Conservation (phyloP, 2,329 filamentous ascomycete species). For the Botrytis paeoniae region DNA sequence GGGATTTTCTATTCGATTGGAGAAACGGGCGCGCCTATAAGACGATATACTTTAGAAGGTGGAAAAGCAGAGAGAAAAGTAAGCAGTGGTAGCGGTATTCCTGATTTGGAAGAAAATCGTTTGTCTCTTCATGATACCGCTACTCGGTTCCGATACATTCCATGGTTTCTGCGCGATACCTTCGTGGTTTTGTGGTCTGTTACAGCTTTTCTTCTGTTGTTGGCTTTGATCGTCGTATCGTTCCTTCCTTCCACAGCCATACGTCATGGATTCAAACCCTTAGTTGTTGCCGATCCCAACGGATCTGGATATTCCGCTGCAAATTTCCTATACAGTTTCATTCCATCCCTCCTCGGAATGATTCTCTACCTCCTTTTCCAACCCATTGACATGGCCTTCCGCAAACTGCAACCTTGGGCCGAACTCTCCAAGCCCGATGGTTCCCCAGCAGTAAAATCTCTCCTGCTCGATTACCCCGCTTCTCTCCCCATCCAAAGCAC, state of each 20-base stretch:
- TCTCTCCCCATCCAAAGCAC: slow-evolving; percentile 59
- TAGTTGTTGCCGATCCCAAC: slow-evolving; percentile 59
- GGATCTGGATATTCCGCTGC: slow-evolving; percentile 72
- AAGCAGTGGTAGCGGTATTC: slow-evolving; percentile 16
- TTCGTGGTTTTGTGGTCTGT: slow-evolving; percentile 65
- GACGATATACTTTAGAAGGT: slow-evolving; percentile 49
- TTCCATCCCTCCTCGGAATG: slow-evolving; percentile 66
- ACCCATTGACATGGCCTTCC: slow-evolving; percentile 62
- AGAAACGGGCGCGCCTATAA: slow-evolving; percentile 52
- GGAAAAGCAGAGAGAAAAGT: slow-evolving; percentile 47
- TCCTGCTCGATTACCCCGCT: slow-evolving; percentile 69
- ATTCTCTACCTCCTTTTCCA: slow-evolving; percentile 66
- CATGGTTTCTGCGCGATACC: slow-evolving; percentile 69
- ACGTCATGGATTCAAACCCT: slow-evolving; percentile 67
- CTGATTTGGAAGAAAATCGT: slow-evolving; percentile 33
- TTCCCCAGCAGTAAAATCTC: slow-evolving; percentile 57
- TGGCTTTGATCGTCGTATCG: slow-evolving; percentile 72
- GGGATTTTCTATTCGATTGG: slow-evolving; percentile 79
- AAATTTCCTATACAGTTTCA: slow-evolving; percentile 81
- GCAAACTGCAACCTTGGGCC: slow-evolving; percentile 67
- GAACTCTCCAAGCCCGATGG: slow-evolving; percentile 58
- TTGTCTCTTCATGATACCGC: slow-evolving; percentile 29
- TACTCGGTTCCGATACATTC: slow-evolving; percentile 65
- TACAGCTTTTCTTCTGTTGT: slow-evolving; percentile 57
- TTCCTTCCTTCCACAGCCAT: slow-evolving; percentile 70